phyloP scores from a whole-genome alignment of 1,284 basidiomycete species.

The Tilletia horrida region DNA sequence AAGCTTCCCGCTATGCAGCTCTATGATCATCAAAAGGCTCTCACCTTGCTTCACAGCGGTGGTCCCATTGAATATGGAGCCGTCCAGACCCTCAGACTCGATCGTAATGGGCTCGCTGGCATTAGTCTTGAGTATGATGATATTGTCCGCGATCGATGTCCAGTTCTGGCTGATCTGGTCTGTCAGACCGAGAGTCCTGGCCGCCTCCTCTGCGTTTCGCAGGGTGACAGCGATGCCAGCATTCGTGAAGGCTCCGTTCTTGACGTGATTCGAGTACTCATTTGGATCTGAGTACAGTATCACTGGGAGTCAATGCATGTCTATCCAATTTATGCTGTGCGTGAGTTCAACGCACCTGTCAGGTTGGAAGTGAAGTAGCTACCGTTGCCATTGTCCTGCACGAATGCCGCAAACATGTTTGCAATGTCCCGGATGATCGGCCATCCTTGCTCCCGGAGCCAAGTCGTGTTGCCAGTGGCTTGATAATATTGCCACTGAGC shows the following conservation, averaged over 20 bases:
- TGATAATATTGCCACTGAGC: constrained; percentile 39
- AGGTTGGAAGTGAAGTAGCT: constrained; percentile 30
- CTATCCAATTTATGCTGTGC: no score
- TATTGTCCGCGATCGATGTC: constrained; percentile 30
- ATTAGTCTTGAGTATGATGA: constrained; percentile 22
- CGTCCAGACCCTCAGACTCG: constrained; percentile 35
- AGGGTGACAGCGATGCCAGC: constrained; percentile 36
- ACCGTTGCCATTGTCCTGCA: constrained; percentile 27
- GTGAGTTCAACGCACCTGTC: constrained; percentile 21
- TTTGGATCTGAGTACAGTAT: constrained; percentile 22
- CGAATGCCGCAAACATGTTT: constrained; percentile 39
- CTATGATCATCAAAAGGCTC: not conserved
- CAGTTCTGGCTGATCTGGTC: constrained; percentile 28
- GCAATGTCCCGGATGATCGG: constrained; percentile 37
- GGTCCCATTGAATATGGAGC: constrained; percentile 28
- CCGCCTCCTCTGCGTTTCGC: constrained; percentile 25
- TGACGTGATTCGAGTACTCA: constrained; percentile 34
- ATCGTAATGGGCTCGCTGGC: constrained; percentile 29
- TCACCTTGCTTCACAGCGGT: constrained; percentile 38
- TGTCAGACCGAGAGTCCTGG: constrained; percentile 25
- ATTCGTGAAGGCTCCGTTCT: constrained; percentile 35
- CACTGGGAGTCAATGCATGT: not conserved
- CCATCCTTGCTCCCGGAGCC: constrained; percentile 33
- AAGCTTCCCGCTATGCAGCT: not conserved
- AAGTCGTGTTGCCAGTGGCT: constrained; percentile 35